Percentiles rank a stretch among this genome's conserved stretches.
Evolutionary conservation across 371 early-diverging fungal genomes (phyloP).

Genomic region (Haplosporangium sp.): DNA sequence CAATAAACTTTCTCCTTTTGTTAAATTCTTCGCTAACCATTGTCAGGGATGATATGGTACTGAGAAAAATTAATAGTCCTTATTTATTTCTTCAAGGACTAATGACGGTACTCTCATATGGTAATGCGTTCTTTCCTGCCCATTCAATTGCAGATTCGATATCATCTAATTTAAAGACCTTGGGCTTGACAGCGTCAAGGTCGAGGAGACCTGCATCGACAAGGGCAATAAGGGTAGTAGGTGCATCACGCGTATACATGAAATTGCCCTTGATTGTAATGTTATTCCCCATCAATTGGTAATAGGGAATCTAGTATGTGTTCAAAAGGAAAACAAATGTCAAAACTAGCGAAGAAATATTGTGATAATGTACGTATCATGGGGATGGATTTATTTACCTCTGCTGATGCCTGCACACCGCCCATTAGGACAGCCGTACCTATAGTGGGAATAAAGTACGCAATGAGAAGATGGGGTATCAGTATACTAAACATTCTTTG

Average conservation of each 20-base stretch:
- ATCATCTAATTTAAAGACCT: constrained; percentile 13
- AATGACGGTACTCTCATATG: constrained; percentile 25
- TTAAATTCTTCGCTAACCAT: too few relatives aligned
- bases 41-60: too few relatives aligned
- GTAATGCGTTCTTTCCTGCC: neutral
- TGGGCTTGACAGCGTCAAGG: constrained; percentile 1
- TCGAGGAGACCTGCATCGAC: constrained; percentile 35
- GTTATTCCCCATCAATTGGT: constrained; percentile 24
- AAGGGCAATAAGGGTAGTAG: constrained; percentile 25
- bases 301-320: constrained; percentile 27
- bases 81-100: neutral
- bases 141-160: constrained; percentile 9
- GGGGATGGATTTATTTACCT: constrained; percentile 5
- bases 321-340: neutral
- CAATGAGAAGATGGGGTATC: too few relatives aligned
- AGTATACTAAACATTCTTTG: neutral
- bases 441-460: neutral
- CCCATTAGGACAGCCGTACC: constrained; percentile 38
- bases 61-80: too few relatives aligned
- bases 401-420: constrained; percentile 13
- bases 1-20: too few relatives aligned
- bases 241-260: constrained; percentile 28
- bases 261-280: constrained; percentile 44
- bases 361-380: too few relatives aligned
- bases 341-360: too few relatives aligned